A percentile compares a stretch with the other conserved stretches of the same genome.
Evolutionary conservation across 306 rosid species (phyloP).

Genomic region (Aeschynomene evenia): DNA sequence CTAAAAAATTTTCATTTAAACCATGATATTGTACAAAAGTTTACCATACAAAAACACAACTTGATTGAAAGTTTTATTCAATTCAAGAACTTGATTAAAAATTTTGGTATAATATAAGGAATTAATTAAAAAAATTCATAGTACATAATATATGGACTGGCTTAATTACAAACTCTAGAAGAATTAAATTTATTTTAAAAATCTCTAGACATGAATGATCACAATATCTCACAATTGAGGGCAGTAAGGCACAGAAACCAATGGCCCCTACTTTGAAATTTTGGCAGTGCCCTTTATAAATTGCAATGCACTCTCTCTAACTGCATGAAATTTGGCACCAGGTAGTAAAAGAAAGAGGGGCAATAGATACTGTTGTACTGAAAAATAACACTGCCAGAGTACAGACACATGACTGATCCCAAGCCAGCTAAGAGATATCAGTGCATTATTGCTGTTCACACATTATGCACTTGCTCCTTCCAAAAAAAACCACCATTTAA

Average conservation of each 20-base stretch:
- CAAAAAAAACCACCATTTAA: slow-evolving; percentile 31
- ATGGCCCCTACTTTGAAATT: slow-evolving; percentile 16
- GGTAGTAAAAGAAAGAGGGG: slow-evolving; percentile 34
- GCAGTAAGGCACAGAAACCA: slow-evolving; percentile 27
- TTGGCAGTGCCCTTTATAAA: slow-evolving; percentile 19
- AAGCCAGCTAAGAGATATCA: slow-evolving; percentile 36
- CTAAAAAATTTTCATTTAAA: too few species aligned
- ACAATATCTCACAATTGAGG: slow-evolving; percentile 21
- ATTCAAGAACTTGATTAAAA: too few species aligned
- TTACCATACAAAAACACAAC: too few species aligned
- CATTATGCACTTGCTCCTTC: slow-evolving; percentile 41
- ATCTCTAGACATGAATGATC: too few species aligned
- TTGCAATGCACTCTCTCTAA: slow-evolving; percentile 17
- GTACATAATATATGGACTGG: too few species aligned
- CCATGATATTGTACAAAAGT: too few species aligned
- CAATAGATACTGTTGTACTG: slow-evolving; percentile 18
- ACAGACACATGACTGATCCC: slow-evolving; percentile 32
- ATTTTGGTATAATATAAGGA: too few species aligned
- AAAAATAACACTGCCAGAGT: slow-evolving; percentile 20
- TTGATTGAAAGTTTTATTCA: too few species aligned
- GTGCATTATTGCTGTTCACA: slow-evolving; percentile 54
- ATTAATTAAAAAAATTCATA: too few species aligned
- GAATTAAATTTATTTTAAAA: too few species aligned
- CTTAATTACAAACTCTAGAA: too few species aligned
- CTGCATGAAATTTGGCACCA: slow-evolving; percentile 12